Evolutionary conservation across 139 green algal genomes (phyloP).

Genomic region (Nannochloris sp.): DNA sequence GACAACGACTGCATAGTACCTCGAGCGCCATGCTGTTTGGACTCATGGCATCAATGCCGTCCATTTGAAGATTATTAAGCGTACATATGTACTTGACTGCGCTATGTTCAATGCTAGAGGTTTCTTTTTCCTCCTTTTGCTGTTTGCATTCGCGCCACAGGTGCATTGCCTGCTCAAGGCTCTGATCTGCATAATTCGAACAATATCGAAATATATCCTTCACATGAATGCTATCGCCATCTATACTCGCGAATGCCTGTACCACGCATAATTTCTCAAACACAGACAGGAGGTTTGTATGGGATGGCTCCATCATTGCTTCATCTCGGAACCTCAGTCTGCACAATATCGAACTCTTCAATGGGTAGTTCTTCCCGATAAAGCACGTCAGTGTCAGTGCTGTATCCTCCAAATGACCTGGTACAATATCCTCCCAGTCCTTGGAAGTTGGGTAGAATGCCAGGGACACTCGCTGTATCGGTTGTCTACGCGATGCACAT

Average conservation of each 20-base stretch:
- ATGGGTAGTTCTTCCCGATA: no score
- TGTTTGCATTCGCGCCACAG: background rate
- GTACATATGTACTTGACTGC: background rate
- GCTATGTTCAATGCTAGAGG: no score
- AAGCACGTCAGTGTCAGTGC: no score
- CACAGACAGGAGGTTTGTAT: background rate
- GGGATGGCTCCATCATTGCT: background rate
- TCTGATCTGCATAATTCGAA: background rate
- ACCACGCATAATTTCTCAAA: background rate
- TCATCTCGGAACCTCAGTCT: no score
- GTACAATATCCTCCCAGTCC: no score
- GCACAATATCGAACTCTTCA: no score
- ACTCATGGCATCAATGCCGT: conserved; percentile 12
- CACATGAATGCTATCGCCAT: background rate
- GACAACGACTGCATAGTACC: conserved; percentile 14
- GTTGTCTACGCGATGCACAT: no score
- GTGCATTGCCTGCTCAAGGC: background rate
- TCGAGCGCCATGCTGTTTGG: background rate
- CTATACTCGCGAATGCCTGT: background rate
- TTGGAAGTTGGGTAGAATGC: no score
- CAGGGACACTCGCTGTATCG: no score
- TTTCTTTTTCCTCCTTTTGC: no score
- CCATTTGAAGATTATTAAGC: background rate
- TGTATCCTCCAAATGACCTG: no score
- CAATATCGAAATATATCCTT: background rate